Evolutionary conservation across 495 filamentous ascomycete genomes (phyloP).

Genomic region (Trichocladium uniseriatum): DNA sequence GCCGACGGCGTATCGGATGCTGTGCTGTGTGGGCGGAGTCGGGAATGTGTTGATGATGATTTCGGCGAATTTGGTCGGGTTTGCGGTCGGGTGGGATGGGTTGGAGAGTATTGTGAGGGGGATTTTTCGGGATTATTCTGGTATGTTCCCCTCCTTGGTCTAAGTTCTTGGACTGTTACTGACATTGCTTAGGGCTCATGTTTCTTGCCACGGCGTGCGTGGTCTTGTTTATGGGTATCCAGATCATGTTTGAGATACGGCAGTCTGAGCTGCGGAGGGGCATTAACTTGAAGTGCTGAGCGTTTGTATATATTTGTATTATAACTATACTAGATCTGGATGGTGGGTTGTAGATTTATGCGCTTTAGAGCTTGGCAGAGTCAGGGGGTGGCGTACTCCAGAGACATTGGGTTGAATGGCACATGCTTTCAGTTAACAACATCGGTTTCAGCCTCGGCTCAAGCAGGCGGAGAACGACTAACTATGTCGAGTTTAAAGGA

Average conservation of each 20-base stretch:
- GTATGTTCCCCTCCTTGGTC: conserved; percentile 25
- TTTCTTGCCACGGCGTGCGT: conserved; percentile 63
- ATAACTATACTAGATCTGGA: no score
- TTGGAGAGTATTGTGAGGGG: conserved; percentile 63
- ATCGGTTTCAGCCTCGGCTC: no score
- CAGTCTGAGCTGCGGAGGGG: conserved; percentile 74
- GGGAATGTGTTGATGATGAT: conserved; percentile 93
- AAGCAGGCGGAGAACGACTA: no score
- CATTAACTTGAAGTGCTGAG: conserved; percentile 74
- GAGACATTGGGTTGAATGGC: no score
- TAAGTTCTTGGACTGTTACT: conserved; percentile 7
- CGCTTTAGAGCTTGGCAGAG: no score
- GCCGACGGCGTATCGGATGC: conserved; percentile 61
- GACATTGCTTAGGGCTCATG: conserved; percentile 42
- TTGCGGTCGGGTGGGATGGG: conserved; percentile 85
- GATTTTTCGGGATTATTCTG: conserved; percentile 65
- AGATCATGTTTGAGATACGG: conserved; percentile 94
- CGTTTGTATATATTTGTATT: not conserved
- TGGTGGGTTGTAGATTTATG: no score
- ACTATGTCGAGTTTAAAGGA: no score
- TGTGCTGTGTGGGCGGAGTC: conserved; percentile 81
- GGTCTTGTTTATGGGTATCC: conserved; percentile 72
- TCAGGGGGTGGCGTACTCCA: no score
- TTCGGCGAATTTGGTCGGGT: conserved; percentile 86
- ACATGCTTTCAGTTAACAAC: no score